Base-by-base conservation (phyloP, 345 rosid species). In the Hirschfeldia incana region DNA sequence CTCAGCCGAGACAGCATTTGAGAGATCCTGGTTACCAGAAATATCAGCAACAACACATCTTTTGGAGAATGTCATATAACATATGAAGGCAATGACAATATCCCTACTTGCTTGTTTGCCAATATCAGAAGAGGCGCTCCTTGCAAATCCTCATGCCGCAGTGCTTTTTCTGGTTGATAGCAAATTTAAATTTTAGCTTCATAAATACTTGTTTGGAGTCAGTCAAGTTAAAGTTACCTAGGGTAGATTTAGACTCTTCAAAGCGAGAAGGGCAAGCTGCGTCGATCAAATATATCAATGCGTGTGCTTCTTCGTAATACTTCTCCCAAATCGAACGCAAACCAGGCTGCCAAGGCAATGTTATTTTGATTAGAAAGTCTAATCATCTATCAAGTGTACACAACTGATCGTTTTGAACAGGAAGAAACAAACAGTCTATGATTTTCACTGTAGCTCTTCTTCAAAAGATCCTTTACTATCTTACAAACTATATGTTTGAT, bases 321-420 rank as follows among this genome's bases (percentile, higher is more conserved):
- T 96, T 96, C 85, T 96, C 99, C 99, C 99, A 96, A 60, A 96
- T 93, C 3, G 99, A 88, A 57, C 98, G 91, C 36, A 96, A 91
- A 68, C 99, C 99, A 82, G 88, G 90, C 99, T 96, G 88, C 42
- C 78, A 74, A 60, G 5, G 10, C 59, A 67, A 55, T 37, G 37
- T 61, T 61, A 30, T 2, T 2, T 30, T 62, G 37, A 62, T 12
- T 5, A 62, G 21, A 62, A 62, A 29, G n/a, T n/a, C n/a, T n/a
- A n/a, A n/a, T n/a, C n/a, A n/a, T n/a, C n/a, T n/a, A n/a, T n/a
- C n/a, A n/a, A n/a, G n/a, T n/a, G n/a, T n/a, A n/a, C n/a, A n/a
- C n/a, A n/a, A 42, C 13, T 42, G 49, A 10, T 42, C 49, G 49
- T 42, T 42, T 10, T 42, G 13, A 42, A 42, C 49, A 42, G 49